Percentiles rank a stretch among this genome's conserved stretches.
Conservation (phyloP, 768 basidiomycete species). For the Coprinellus micaceus region DNA sequence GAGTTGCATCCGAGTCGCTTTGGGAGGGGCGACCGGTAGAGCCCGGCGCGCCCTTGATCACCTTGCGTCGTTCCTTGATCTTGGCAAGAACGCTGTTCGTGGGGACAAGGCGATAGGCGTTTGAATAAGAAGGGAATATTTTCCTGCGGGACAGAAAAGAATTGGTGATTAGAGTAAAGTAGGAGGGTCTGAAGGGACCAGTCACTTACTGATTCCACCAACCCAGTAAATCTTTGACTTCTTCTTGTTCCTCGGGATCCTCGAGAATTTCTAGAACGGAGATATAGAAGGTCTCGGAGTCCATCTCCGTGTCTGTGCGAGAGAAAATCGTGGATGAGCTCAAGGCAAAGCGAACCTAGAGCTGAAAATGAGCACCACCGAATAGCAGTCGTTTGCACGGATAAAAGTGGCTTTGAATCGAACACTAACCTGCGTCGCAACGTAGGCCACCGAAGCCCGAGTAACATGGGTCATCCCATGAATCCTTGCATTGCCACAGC, state of each 20-base stretch:
- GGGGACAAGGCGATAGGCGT: neutral
- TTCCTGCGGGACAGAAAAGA: neutral
- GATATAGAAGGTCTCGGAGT: neutral
- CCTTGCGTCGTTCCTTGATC: neutral
- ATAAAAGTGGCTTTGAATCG: too few species aligned
- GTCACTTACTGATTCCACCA: slow-evolving; percentile 1
- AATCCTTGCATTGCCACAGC: slow-evolving; percentile 1
- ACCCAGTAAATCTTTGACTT: neutral
- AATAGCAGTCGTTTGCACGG: too few species aligned
- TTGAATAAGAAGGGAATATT: neutral
- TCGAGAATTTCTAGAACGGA: neutral
- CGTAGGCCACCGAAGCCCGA: neutral
- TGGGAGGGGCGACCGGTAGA: too few species aligned
- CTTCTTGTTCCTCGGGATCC: neutral
- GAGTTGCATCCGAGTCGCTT: too few species aligned
- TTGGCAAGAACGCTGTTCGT: neutral
- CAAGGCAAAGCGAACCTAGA: slow-evolving; percentile 1
- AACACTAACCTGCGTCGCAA: slow-evolving; percentile 8
- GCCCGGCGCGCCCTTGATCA: too few species aligned
- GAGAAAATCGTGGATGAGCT: neutral
- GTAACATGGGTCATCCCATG: slow-evolving; percentile 4
- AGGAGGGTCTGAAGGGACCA: neutral
- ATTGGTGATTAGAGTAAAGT: neutral
- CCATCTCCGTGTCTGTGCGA: neutral
- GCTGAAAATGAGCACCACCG: too few species aligned